A percentile compares a stretch with the other conserved stretches of the same genome.
Evolutionary conservation across 352 stramenopile genomes (phyloP).

Genomic region (Sclerospora graminicola): DNA sequence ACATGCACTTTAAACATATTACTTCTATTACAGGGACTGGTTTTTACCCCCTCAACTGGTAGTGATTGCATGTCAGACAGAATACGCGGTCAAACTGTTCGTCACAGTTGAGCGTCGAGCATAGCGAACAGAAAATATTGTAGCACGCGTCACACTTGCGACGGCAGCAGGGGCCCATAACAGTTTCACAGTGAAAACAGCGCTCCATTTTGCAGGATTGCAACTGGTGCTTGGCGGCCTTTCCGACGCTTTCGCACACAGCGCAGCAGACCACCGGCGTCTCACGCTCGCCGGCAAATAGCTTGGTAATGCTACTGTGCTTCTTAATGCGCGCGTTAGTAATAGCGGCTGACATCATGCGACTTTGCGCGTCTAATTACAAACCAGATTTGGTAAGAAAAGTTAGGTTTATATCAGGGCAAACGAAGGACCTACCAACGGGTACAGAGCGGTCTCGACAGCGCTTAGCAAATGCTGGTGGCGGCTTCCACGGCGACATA

Average conservation of each 20-base stretch:
- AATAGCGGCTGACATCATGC: constrained; percentile 64
- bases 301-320: constrained; percentile 29
- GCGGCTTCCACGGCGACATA: constrained; percentile 54
- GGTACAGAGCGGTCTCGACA: constrained; percentile 57
- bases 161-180: constrained; percentile 47
- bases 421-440: constrained; percentile 31
- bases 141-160: constrained; percentile 49
- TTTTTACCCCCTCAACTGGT: constrained; percentile 7
- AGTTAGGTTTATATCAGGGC: neutral
- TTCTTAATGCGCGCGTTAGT: constrained; percentile 65
- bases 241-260: constrained; percentile 24
- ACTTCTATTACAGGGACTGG: constrained; percentile 1
- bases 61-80: constrained; percentile 63
- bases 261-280: constrained; percentile 14
- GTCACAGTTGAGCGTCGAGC: constrained; percentile 80
- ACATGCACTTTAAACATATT: constrained; percentile 24
- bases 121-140: constrained; percentile 58
- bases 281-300: constrained; percentile 24
- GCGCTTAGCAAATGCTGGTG: constrained; percentile 35
- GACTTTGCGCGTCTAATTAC: constrained; percentile 53
- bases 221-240: constrained; percentile 9
- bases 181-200: constrained; percentile 57
- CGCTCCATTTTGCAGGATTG: constrained; percentile 8
- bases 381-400: constrained; percentile 6
- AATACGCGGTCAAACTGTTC: constrained; percentile 72